Percentiles rank a stretch among this genome's conserved stretches.
Conservation (phyloP, 2,329 filamentous ascomycete species). For the Daldinia sp. region DNA sequence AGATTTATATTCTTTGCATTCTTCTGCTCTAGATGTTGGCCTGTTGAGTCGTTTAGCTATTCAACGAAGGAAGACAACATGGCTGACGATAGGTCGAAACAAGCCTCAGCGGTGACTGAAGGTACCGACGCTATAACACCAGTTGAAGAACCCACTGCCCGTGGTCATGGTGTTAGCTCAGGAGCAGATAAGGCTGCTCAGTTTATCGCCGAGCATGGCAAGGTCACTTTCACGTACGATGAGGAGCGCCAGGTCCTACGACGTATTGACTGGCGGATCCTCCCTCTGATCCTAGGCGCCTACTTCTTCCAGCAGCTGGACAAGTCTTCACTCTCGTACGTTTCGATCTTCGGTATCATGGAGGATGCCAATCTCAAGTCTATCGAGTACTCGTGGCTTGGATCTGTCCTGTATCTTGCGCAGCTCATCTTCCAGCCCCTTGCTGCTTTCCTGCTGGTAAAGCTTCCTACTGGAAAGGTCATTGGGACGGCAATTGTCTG, state of each 20-base stretch:
- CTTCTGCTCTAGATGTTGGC: background rate
- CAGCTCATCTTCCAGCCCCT: constrained; percentile 70
- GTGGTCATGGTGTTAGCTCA: constrained; percentile 25
- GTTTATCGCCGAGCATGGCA: constrained; percentile 58
- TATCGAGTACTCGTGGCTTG: constrained; percentile 68
- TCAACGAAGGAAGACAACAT: constrained; percentile 29
- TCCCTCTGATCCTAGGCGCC: constrained; percentile 64
- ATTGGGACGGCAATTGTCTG: constrained; percentile 63
- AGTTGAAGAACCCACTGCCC: constrained; percentile 13
- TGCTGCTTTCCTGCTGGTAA: constrained; percentile 64
- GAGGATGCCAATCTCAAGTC: constrained; percentile 61
- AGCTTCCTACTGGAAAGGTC: constrained; percentile 67
- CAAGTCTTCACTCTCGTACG: constrained; percentile 61
- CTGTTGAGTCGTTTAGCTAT: background rate
- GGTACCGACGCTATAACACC: constrained; percentile 43
- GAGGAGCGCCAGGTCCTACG: constrained; percentile 62
- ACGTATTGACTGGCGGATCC: constrained; percentile 63
- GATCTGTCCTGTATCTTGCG: constrained; percentile 71
- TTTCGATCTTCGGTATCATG: constrained; percentile 63
- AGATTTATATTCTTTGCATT: background rate
- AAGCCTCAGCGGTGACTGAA: constrained; percentile 25
- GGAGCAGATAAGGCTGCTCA: constrained; percentile 58
- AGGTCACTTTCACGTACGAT: constrained; percentile 59
- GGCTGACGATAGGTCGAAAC: constrained; percentile 32
- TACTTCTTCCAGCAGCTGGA: constrained; percentile 71